Conservation (phyloP, 2,329 filamentous ascomycete genomes). For the Aspergillus sp. region DNA sequence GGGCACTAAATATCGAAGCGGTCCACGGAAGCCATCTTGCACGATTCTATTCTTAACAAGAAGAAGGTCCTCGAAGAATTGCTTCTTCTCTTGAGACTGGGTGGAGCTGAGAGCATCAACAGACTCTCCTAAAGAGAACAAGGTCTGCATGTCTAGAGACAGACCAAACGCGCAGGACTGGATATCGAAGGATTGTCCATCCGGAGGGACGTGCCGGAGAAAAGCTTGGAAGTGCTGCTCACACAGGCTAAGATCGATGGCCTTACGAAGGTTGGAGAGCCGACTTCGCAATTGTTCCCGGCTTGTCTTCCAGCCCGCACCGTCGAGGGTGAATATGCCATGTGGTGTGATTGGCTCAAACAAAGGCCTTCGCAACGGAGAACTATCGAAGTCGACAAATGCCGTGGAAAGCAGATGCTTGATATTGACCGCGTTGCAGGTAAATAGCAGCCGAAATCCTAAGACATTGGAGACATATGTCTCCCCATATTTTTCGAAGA, state of each 20-base stretch:
- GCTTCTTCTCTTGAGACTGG: conserved; percentile 6
- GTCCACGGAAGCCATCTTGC: conserved; percentile 13
- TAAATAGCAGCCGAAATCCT: conserved; percentile 13
- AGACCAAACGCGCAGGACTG: conserved; percentile 1
- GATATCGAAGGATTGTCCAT: conserved; percentile 5
- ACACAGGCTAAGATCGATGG: conserved; percentile 5
- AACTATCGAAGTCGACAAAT: conserved; percentile 17
- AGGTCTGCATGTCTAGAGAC: conserved; percentile 10
- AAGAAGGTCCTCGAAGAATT: conserved; percentile 3
- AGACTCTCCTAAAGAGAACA: conserved; percentile 8
- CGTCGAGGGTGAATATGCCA: conserved; percentile 19
- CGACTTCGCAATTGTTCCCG: conserved; percentile 4
- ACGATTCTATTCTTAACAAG: conserved; percentile 12
- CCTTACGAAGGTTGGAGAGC: conserved; percentile 6
- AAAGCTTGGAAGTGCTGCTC: conserved; percentile 13
- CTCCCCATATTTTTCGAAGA: conserved; percentile 13
- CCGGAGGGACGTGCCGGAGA: conserved; percentile 1
- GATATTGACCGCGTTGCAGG: conserved; percentile 12
- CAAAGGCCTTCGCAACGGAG: conserved; percentile 11
- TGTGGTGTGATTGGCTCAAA: conserved; percentile 17
- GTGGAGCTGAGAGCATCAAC: neutral
- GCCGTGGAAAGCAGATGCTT: conserved; percentile 13
- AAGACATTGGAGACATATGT: conserved; percentile 16
- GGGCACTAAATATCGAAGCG: neutral
- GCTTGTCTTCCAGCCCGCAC: conserved; percentile 12